These are phyloP conservation scores for Odontarrhena argentea DNA, from an alignment of 345 rosid species.

Conservation along the genomic window DNA sequence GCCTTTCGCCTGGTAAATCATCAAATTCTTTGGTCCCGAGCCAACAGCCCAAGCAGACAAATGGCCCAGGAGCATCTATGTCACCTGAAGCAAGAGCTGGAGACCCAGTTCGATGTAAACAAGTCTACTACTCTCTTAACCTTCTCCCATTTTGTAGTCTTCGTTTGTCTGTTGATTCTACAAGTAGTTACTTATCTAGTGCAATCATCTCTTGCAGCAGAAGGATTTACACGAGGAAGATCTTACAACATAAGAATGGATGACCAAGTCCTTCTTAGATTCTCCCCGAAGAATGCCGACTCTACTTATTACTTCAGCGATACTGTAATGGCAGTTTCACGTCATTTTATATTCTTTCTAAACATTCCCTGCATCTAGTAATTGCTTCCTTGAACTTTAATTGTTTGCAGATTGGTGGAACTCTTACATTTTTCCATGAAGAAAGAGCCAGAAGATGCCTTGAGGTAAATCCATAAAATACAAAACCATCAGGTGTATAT, in stretches of 20 bases:
- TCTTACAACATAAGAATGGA: constrained; percentile 98
- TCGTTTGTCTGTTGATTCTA: constrained; percentile 27
- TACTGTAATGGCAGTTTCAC: constrained; percentile 52
- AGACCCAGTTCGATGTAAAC: constrained; percentile 70
- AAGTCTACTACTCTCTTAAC: constrained; percentile 26
- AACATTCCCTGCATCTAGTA: constrained; percentile 16
- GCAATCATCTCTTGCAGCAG: constrained; percentile 75
- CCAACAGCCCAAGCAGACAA: constrained; percentile 51
- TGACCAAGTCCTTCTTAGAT: constrained; percentile 82
- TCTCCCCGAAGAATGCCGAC: constrained; percentile 88
- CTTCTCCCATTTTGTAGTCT: constrained; percentile 29
- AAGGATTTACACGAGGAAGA: constrained; percentile 91
- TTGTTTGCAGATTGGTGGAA: constrained; percentile 82
- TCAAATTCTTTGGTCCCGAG: constrained; percentile 48
- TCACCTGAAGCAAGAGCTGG: constrained; percentile 44
- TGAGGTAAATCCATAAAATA: constrained; percentile 58
- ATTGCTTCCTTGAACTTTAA: constrained; percentile 30
- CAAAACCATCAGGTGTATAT: not conserved
- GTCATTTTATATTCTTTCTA: not conserved
- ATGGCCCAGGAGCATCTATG: constrained; percentile 47
- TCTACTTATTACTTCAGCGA: constrained; percentile 95
- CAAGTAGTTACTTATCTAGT: constrained; percentile 46
- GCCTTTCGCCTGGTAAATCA: constrained; percentile 45
- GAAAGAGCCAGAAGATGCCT: constrained; percentile 89
- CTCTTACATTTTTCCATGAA: constrained; percentile 92